Evolutionary conservation across 345 rosid genomes (phyloP).

Genomic region (Eucalyptus regnans): DNA sequence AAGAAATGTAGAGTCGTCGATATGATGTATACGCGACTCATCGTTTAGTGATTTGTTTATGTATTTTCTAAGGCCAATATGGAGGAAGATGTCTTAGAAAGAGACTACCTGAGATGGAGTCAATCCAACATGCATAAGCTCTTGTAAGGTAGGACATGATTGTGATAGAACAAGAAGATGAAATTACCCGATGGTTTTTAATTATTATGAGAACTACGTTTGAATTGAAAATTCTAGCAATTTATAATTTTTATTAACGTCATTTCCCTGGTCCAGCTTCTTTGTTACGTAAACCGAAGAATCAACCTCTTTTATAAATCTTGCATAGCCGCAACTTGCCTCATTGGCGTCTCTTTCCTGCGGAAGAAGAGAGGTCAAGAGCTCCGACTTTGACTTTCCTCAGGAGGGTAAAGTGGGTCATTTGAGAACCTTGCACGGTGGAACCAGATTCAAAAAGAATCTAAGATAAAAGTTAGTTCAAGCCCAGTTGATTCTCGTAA

Average conservation of each 20-base stretch:
- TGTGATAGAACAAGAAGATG: neutral
- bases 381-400: neutral
- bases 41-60: neutral
- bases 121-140: neutral
- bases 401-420: neutral
- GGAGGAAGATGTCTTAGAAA: neutral
- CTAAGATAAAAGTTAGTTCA: neutral
- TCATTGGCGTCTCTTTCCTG: neutral
- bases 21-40: neutral
- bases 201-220: neutral
- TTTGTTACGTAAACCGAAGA: neutral
- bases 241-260: neutral
- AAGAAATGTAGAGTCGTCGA: neutral
- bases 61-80: neutral
- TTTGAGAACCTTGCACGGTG: neutral
- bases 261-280: neutral
- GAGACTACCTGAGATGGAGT: neutral
- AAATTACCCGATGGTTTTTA: neutral
- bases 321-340: no score
- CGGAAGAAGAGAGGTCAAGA: neutral
- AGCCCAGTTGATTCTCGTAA: neutral
- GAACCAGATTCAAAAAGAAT: neutral
- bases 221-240: neutral
- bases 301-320: neutral
- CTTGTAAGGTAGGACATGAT: neutral